phyloP scores from a whole-genome alignment of 2,329 filamentous ascomycete species.

The Phoma sp. region DNA sequence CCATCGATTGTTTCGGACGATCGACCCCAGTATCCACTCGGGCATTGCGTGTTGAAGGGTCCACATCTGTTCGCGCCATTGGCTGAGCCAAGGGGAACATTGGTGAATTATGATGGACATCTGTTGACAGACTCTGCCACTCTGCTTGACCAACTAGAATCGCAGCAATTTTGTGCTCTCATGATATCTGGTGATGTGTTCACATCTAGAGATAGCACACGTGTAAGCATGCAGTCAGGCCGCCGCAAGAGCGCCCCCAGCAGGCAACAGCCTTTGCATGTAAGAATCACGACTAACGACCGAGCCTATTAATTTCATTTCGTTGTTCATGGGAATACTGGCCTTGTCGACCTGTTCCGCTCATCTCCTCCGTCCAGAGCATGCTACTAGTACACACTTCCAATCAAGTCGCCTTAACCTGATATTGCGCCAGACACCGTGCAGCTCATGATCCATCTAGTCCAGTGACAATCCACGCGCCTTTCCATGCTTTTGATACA shows the following conservation, averaged over 20 bases:
- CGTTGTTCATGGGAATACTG: neutral
- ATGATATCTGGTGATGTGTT: neutral
- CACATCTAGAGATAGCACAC: neutral
- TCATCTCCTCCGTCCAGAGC: neutral
- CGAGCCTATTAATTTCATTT: neutral
- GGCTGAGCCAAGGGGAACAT: neutral
- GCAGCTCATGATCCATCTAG: conserved; percentile 4
- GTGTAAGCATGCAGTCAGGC: neutral
- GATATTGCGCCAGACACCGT: conserved; percentile 9
- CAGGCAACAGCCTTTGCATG: conserved; percentile 10
- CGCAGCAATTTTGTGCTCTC: neutral
- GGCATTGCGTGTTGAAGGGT: conserved; percentile 25
- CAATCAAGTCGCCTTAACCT: neutral
- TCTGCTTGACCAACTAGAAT: neutral
- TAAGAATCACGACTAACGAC: neutral
- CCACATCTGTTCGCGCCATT: conserved; percentile 29
- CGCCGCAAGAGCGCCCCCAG: neutral
- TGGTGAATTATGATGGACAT: neutral
- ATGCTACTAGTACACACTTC: conserved; percentile 6
- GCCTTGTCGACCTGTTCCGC: neutral
- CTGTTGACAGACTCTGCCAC: neutral
- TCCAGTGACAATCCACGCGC: conserved; percentile 2
- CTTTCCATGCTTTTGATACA: conserved; percentile 18
- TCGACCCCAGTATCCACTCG: conserved; percentile 37
- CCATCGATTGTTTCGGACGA: conserved; percentile 30